Base-by-base conservation (phyloP, 306 rosid species). In the Vachellia pachyceras region DNA sequence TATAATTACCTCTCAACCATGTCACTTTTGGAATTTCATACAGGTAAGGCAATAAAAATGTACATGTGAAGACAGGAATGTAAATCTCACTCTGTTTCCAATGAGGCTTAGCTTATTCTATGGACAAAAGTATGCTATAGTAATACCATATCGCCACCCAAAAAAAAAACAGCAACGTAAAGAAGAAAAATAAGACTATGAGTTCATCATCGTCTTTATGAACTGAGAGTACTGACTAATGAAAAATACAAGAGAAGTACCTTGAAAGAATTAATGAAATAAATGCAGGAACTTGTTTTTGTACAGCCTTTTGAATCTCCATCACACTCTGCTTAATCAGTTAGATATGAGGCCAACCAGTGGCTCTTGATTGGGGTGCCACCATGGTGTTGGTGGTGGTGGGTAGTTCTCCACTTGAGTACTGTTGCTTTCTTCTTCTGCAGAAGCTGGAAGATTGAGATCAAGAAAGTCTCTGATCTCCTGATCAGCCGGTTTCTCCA, bases 391-490 rank as follows among this genome's bases (percentile, higher is more conserved):
- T n/a, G n/a, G n/a, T 29, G 33, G 33, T 39, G 75, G 86, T 37
- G 75, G 81, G 67, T 84, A 72, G 49, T 88, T 42, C 68, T 61
- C 68, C 40, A 84, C 6, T 17, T 17, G 85, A 79, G 79, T 80
- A 69, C 84, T 82, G 40, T 61, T 80, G 45, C 85, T 84, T 50
- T 87, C 91, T 57, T 89, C 93, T 0, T 91, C 95, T 15, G 84
- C 78, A 4, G 92, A 82, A 77, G 98, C 91, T 46, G 98, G 98
- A n/a, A 95, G 95, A 77, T 95, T 95, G 42, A 95, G 94, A 88
- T 95, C 98, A 85, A 91, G 97, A 49, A 91, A 88, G 63, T 91
- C 92, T 67, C 95, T 86, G 44, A 87, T 84, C 86, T 89, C 92
- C 41, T 86, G 81, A 5, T 29, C 33, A 29, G 82, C 86, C 22